Base-by-base conservation (phyloP, 1,139 yeast species). In the Kodamaea derodonti region DNA sequence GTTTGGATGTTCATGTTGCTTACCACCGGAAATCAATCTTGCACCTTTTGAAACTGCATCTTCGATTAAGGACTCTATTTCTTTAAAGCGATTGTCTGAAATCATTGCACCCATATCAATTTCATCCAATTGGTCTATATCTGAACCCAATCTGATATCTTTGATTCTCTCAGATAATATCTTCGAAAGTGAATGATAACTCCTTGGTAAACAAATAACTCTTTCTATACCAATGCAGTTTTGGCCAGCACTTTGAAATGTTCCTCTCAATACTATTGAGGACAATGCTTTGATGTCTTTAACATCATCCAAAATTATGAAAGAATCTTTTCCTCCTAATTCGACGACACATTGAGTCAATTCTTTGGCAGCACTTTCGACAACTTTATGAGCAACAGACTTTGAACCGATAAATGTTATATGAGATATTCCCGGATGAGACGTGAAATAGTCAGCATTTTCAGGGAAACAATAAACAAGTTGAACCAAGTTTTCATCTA, bases 31-130 rank as follows among this genome's bases (percentile, higher is more conserved):
- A 2, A 90, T 42, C 34, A 92, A 63, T 34, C 68, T 72, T 1
- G 97, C 98, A n/a, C 96, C 97, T 41, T 79, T 72, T 3, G 59
- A 47, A 0, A 85, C 87, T 0, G 97, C 95, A 47, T 82, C 86
- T 14, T 72, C 56, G 14, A 92, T 73, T 48, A 86, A 70, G 10
- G 56, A 62, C 52, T 84, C 90, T 31, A 92, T 61, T 32, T 70
- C 69, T 6, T 65, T 77, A 51, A 88, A 86, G 43, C 95, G 72
- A 31, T 76, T 72, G 48, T 80, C 83, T 25, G 90, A 83, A 37
- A 90, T 86, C 76, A 88, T 83, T 5, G 98, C 97, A 23, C 98
- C 98, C 85, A 92, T 80, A 54, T 92, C 98, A 29, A 92, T 82
- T 48, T 83, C 94, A 49, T 82, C 90, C 37, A 82, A 73, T 51